Percentiles rank a stretch among this genome's conserved stretches.
These are phyloP conservation scores for Chytriomyces sp. DNA, from an alignment of 192 early-diverging fungal species.

Conservation along the genomic window DNA sequence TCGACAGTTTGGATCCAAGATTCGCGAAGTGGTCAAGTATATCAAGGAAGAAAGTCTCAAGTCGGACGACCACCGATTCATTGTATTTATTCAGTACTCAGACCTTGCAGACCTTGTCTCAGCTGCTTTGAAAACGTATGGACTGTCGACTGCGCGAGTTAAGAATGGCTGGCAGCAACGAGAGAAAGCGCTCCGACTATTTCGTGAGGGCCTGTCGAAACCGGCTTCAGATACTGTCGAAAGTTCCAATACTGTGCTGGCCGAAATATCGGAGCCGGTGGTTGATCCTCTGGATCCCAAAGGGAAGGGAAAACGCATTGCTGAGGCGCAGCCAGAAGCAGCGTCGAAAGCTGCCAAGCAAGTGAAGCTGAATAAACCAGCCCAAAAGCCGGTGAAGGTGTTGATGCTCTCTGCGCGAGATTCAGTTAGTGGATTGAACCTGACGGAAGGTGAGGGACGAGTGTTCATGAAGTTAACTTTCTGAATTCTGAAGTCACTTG, in stretches of 20 bases:
- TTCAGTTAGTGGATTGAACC: conserved; percentile 38
- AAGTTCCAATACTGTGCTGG: no score
- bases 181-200: conserved; percentile 9
- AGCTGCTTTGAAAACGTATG: conserved; percentile 28
- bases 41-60: not conserved
- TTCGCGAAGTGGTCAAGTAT: conserved; percentile 25
- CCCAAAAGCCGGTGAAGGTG: conserved; percentile 10
- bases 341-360: no score
- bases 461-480: not conserved
- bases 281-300: no score
- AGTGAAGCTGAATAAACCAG: no score
- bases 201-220: not conserved
- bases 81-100: conserved; percentile 23
- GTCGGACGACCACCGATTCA: not conserved
- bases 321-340: no score
- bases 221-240: no score
- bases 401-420: conserved; percentile 36
- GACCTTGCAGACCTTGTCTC: conserved; percentile 22
- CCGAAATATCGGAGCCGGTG: no score
- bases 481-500: not conserved
- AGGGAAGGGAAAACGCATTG: no score
- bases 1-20: conserved; percentile 27
- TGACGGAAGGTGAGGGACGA: conserved; percentile 31
- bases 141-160: conserved; percentile 10
- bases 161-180: conserved; percentile 10